A percentile compares a stretch with the other conserved stretches of the same genome.
Evolutionary conservation across 1,139 yeast genomes (phyloP).

Genomic region (Blastobotrys arbuscula): DNA sequence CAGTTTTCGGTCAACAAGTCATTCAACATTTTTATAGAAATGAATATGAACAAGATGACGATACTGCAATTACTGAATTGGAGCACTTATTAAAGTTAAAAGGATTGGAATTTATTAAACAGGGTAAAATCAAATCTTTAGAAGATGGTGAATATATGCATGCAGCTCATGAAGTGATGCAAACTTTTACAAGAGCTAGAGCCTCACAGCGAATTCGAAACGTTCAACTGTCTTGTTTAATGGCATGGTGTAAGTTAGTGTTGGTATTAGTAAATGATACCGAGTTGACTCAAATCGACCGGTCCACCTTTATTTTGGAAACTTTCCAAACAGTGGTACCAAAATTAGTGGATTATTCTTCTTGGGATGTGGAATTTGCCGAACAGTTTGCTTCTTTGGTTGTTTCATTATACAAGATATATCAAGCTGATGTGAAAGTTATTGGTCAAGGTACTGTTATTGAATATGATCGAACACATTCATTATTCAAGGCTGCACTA

Average conservation of each 20-base stretch:
- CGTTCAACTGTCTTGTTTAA: conserved; percentile 57
- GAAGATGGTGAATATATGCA: conserved; percentile 20
- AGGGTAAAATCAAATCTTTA: conserved; percentile 17
- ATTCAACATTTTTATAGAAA: conserved; percentile 12
- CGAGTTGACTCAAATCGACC: conserved; percentile 37
- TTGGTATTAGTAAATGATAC: conserved; percentile 67
- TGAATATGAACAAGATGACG: conserved; percentile 18
- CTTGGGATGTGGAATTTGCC: conserved; percentile 59
- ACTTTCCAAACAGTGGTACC: conserved; percentile 73
- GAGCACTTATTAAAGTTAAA: conserved; percentile 25
- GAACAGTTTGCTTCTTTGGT: conserved; percentile 73
- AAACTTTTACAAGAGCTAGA: conserved; percentile 18
- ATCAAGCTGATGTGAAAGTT: conserved; percentile 42
- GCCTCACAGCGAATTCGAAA: conserved; percentile 27
- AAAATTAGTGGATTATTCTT: conserved; percentile 67
- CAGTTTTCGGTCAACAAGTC: conserved; percentile 14
- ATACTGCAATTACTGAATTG: conserved; percentile 21
- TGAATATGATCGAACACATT: conserved; percentile 49
- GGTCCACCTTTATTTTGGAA: conserved; percentile 64
- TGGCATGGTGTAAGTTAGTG: conserved; percentile 78
- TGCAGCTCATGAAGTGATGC: conserved; percentile 17
- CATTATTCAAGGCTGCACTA: conserved; percentile 68
- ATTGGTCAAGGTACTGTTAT: conserved; percentile 32
- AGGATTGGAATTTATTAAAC: conserved; percentile 26
- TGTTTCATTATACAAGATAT: conserved; percentile 63